These are phyloP conservation scores for Podospora comata DNA, from an alignment of 495 filamentous ascomycete genomes.

Conservation along the genomic window DNA sequence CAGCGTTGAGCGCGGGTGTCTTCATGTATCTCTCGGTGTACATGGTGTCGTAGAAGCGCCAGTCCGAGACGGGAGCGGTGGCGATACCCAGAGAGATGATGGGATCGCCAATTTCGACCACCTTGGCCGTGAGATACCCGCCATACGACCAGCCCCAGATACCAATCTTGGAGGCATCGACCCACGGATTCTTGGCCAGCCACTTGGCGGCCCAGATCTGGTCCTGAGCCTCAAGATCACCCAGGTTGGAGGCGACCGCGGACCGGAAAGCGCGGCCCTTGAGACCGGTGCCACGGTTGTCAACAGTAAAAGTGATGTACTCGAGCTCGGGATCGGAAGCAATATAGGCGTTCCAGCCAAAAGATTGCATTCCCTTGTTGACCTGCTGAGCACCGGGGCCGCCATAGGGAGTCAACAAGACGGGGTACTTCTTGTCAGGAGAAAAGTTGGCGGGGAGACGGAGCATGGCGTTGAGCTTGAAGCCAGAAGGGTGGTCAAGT, in stretches of 20 bases:
- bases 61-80: conserved; percentile 55
- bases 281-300: conserved; percentile 55
- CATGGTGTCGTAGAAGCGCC: conserved; percentile 61
- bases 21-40: conserved; percentile 68
- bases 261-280: conserved; percentile 52
- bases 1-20: conserved; percentile 44
- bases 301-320: conserved; percentile 54
- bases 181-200: conserved; percentile 41
- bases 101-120: conserved; percentile 50
- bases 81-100: conserved; percentile 52
- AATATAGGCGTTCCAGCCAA: conserved; percentile 53
- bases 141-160: conserved; percentile 62
- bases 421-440: conserved; percentile 52
- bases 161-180: conserved; percentile 50
- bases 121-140: conserved; percentile 56
- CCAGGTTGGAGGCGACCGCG: conserved; percentile 46
- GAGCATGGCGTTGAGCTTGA: conserved; percentile 48
- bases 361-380: conserved; percentile 40
- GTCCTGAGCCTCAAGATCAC: conserved; percentile 53
- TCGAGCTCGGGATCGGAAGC: conserved; percentile 56
- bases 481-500: conserved; percentile 47
- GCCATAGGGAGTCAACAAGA: conserved; percentile 55
- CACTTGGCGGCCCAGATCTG: conserved; percentile 55
- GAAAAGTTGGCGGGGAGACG: conserved; percentile 50
- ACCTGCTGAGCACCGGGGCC: conserved; percentile 54